phyloP scores from a whole-genome alignment of 139 green algal genomes.

The Chlorella sorokiniana region DNA sequence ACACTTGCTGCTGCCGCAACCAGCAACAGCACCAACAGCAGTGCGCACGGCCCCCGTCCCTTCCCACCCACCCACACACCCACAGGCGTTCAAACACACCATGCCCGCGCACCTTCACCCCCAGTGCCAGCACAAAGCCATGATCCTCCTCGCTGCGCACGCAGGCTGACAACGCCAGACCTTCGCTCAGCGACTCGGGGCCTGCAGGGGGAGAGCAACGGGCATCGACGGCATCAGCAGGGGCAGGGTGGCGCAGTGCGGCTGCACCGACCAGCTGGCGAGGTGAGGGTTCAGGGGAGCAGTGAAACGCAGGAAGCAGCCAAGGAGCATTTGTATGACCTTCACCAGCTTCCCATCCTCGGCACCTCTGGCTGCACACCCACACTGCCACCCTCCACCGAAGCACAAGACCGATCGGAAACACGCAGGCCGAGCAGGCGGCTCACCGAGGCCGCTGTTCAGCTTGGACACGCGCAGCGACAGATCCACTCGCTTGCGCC shows the following conservation, averaged over 20 bases:
- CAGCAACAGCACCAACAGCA: too few relatives aligned
- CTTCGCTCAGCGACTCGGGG: conserved; percentile 36
- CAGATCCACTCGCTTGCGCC: conserved; percentile 64
- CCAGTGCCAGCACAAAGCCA: conserved; percentile 83
- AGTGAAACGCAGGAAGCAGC: too few relatives aligned
- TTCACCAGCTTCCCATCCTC: too few relatives aligned
- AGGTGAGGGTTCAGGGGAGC: too few relatives aligned
- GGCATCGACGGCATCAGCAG: background rate
- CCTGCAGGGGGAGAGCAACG: background rate
- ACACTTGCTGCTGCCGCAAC: too few relatives aligned
- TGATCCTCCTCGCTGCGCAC: conserved; percentile 90
- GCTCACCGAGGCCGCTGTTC: conserved; percentile 42
- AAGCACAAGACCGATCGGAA: too few relatives aligned
- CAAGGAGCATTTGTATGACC: too few relatives aligned
- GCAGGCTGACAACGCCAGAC: conserved; percentile 63
- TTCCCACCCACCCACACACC: too few relatives aligned
- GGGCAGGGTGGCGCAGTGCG: background rate
- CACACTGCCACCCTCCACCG: background rate
- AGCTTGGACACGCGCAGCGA: conserved; percentile 53
- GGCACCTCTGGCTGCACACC: too few relatives aligned
- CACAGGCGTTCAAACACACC: too few relatives aligned
- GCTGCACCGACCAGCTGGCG: background rate
- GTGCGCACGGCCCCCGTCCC: too few relatives aligned
- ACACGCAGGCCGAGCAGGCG: background rate
- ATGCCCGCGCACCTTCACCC: conserved; percentile 65